Percentiles rank a stretch among this genome's conserved stretches.
phyloP scores from a whole-genome alignment of 306 rosid species.

The Dryas octopetala region DNA sequence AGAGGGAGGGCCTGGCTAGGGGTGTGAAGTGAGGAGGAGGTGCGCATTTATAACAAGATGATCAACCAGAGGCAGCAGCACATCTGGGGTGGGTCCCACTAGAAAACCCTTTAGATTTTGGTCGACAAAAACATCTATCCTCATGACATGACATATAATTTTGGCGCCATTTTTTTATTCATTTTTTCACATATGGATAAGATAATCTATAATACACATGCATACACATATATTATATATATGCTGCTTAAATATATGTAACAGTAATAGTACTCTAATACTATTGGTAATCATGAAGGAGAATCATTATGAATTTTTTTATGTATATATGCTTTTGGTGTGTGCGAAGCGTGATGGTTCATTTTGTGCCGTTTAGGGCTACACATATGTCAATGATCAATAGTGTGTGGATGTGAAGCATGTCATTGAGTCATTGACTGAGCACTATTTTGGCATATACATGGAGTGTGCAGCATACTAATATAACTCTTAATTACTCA shows the following conservation, averaged over 20 bases:
- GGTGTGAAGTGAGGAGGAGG: constrained; percentile 19
- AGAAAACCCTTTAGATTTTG: constrained; percentile 13
- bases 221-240: too few relatives aligned
- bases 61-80: neutral
- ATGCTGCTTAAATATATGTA: too few relatives aligned
- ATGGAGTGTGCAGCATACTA: neutral
- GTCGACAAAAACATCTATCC: constrained; percentile 15
- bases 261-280: neutral
- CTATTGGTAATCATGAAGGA: neutral
- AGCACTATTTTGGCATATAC: neutral
- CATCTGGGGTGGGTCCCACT: constrained; percentile 21
- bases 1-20: neutral
- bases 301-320: neutral
- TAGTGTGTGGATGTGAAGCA: neutral
- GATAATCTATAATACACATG: too few relatives aligned
- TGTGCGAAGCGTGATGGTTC: neutral
- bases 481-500: neutral
- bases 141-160: constrained; percentile 26
- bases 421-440: neutral
- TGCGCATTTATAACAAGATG: constrained; percentile 1
- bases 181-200: neutral
- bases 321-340: neutral
- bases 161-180: constrained; percentile 23
- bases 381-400: constrained; percentile 9
- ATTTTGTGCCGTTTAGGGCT: neutral